Percentiles rank a stretch among this genome's conserved stretches.
Evolutionary conservation across 805 yeast species (phyloP).

Genomic region (Candida broadrunensis): DNA sequence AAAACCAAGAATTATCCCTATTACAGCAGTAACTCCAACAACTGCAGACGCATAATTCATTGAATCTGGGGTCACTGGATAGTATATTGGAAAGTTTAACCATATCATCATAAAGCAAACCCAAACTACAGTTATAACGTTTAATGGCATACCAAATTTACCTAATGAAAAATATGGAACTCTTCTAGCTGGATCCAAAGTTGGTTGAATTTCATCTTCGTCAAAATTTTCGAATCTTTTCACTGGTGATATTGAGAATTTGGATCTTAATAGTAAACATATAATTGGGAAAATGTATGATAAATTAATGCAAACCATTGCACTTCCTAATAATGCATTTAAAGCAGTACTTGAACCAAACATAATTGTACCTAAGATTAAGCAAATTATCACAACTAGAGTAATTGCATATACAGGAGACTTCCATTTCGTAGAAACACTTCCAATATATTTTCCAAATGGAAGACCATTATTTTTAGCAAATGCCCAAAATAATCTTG

Average conservation of each 20-base stretch:
- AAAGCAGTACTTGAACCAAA: constrained; percentile 27
- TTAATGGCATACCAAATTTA: constrained; percentile 12
- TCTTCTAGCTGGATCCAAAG: constrained; percentile 3
- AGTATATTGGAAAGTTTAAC: constrained; percentile 13
- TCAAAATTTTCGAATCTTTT: constrained; percentile 5
- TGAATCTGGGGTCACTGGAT: constrained; percentile 13
- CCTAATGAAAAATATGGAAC: constrained; percentile 15
- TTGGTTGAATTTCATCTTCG: constrained; percentile 4
- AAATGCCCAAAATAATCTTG: constrained; percentile 31
- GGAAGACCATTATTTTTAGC: constrained; percentile 32
- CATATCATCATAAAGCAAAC: constrained; percentile 16
- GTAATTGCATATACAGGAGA: constrained; percentile 20
- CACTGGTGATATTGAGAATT: constrained; percentile 7
- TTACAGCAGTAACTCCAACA: constrained; percentile 13
- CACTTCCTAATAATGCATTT: constrained; percentile 27
- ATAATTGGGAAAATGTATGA: constrained; percentile 28
- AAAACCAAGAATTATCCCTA: constrained; percentile 18
- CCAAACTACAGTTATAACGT: constrained; percentile 16
- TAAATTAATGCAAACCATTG: constrained; percentile 26
- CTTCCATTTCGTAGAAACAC: constrained; percentile 16
- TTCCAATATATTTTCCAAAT: constrained; percentile 24
- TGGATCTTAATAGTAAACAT: constrained; percentile 13
- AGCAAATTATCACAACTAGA: constrained; percentile 18
- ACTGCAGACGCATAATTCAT: constrained; percentile 22
- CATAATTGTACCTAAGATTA: constrained; percentile 24